A percentile compares a stretch with the other conserved stretches of the same genome.
phyloP scores from a whole-genome alignment of 2,329 filamentous ascomycete genomes.

The Nannizziopsis barbatae region DNA sequence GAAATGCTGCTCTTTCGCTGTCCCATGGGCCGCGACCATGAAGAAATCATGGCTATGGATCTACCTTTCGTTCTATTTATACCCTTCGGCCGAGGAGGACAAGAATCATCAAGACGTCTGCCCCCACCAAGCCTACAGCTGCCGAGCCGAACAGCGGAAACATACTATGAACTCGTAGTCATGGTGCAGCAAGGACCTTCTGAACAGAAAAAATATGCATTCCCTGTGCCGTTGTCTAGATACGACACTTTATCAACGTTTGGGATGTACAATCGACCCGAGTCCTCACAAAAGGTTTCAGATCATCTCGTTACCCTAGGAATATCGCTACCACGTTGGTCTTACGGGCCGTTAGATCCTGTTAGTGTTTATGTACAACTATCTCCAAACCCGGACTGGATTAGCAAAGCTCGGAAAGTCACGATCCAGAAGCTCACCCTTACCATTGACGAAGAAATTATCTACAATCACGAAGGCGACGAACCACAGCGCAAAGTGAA shows the following conservation, averaged over 20 bases:
- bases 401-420: conserved; percentile 79
- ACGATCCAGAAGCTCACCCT: conserved; percentile 91
- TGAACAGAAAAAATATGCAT: conserved; percentile 79
- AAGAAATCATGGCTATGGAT: conserved; percentile 90
- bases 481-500: conserved; percentile 86
- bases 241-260: conserved; percentile 98
- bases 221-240: conserved; percentile 78
- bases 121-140: conserved; percentile 86
- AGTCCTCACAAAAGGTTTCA: conserved; percentile 70
- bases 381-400: conserved; percentile 82
- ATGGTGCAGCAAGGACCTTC: conserved; percentile 83
- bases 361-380: conserved; percentile 94
- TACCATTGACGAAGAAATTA: conserved; percentile 91
- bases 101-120: conserved; percentile 79
- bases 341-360: conserved; percentile 87
- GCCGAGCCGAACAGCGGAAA: conserved; percentile 87
- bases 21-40: conserved; percentile 68
- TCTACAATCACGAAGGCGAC: conserved; percentile 96
- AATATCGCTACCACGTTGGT: conserved; percentile 89
- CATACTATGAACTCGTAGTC: conserved; percentile 91
- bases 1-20: conserved; percentile 88
- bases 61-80: conserved; percentile 96
- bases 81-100: conserved; percentile 80
- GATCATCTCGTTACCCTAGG: conserved; percentile 87
- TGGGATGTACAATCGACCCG: conserved; percentile 97